phyloP scores from a whole-genome alignment of 257 asterid species.

The Lantana camara region DNA sequence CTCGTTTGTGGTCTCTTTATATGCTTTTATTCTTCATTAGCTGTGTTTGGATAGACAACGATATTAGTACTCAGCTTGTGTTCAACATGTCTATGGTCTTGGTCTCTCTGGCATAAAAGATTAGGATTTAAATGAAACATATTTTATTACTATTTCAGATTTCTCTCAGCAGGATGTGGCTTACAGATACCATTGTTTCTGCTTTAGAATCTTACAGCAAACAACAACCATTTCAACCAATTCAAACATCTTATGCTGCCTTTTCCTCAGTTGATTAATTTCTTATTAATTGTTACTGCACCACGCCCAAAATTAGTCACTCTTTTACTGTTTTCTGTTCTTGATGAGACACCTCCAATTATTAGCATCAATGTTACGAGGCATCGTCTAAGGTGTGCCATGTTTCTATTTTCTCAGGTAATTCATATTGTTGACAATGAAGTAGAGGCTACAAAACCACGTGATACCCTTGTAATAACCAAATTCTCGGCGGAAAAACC shows the following conservation, averaged over 20 bases:
- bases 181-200: conserved; percentile 5
- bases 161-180: background rate
- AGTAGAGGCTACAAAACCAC: conserved; percentile 36
- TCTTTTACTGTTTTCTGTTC: background rate
- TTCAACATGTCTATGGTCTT: background rate
- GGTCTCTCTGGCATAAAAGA: background rate
- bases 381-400: conserved; percentile 12
- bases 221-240: background rate
- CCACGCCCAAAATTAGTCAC: background rate
- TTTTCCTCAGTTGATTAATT: background rate
- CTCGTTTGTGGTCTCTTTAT: background rate
- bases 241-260: conserved; percentile 9
- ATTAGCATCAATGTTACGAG: conserved; percentile 8
- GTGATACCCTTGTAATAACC: conserved; percentile 47
- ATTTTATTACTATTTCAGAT: too few species aligned
- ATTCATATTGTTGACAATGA: conserved; percentile 54
- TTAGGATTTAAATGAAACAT: background rate
- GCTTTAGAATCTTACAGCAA: background rate
- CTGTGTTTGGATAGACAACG: background rate
- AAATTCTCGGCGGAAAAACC: conserved; percentile 46
- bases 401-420: conserved; percentile 48
- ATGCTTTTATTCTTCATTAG: background rate
- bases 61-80: background rate
- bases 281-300: background rate
- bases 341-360: background rate